Percentiles rank a stretch among this genome's conserved stretches.
These are phyloP conservation scores for Telopea speciosissima DNA, from an alignment of 177 flowering plant species.

Conservation along the genomic window DNA sequence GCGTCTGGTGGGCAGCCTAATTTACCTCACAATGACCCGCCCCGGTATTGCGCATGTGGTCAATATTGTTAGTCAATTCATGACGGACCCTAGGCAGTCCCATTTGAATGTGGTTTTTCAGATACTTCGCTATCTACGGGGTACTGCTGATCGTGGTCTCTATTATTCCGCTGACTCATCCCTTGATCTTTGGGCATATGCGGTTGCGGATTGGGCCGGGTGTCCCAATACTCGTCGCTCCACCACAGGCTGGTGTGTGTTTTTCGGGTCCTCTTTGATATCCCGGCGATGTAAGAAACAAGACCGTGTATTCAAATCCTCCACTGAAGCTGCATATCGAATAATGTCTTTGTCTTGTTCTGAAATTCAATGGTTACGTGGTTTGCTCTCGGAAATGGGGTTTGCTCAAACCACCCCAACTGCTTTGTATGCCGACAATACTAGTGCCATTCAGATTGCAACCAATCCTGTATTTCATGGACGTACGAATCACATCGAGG, in stretches of 20 bases:
- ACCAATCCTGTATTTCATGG: no score
- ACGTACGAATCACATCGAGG: no score
- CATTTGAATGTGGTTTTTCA: not conserved
- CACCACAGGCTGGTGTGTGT: not conserved
- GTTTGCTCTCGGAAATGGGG: no score
- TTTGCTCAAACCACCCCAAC: no score
- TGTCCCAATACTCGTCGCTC: constrained; percentile 5
- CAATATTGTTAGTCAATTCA: constrained; percentile 1
- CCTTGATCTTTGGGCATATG: not conserved
- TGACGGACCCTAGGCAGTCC: not conserved
- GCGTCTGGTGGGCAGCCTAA: not conserved
- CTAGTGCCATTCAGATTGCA: no score
- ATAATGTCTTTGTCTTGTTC: not conserved
- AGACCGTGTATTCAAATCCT: not conserved
- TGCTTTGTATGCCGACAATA: not conserved
- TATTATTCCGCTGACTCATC: not conserved
- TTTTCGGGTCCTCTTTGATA: not conserved
- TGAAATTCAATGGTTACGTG: not conserved
- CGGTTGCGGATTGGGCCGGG: constrained; percentile 11
- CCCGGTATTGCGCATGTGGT: constrained; percentile 1
- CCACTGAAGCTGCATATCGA: no score
- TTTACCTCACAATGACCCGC: constrained; percentile 4
- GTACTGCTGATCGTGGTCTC: not conserved
- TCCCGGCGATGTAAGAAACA: constrained; percentile 12
- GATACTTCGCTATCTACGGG: not conserved